Evolutionary conservation across 2,329 filamentous ascomycete species (phyloP).

Genomic region (Curvularia spicifera): DNA sequence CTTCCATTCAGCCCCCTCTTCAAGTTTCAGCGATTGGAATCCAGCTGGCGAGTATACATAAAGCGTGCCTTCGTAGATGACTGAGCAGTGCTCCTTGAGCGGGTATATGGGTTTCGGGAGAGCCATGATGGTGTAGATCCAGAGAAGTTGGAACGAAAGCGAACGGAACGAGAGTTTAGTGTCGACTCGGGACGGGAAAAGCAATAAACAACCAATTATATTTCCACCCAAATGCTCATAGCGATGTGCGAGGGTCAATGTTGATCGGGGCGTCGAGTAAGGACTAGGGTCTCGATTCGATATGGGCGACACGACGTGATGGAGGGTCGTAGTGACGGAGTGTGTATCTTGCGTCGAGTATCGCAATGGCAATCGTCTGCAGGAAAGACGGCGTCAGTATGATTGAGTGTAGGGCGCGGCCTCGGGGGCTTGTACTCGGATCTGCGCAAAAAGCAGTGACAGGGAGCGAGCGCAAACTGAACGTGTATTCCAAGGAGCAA

Average conservation of each 20-base stretch:
- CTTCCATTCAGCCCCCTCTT: conserved; percentile 74
- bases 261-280: background rate
- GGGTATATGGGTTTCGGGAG: conserved; percentile 72
- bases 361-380: conserved; percentile 18
- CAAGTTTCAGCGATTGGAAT: conserved; percentile 75
- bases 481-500: conserved; percentile 19
- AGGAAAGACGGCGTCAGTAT: conserved; percentile 27
- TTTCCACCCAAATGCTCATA: conserved; percentile 38
- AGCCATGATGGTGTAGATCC: conserved; percentile 62
- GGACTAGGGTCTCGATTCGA: background rate
- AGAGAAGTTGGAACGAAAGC: conserved; percentile 20
- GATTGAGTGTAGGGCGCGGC: conserved; percentile 20
- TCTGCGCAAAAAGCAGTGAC: conserved; percentile 24
- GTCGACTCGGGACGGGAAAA: conserved; percentile 27
- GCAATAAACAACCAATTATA: conserved; percentile 30
- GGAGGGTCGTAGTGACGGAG: background rate
- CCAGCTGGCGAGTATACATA: conserved; percentile 80
- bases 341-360: conserved; percentile 6
- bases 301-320: background rate
- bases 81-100: conserved; percentile 80
- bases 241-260: conserved; percentile 26
- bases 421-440: conserved; percentile 29
- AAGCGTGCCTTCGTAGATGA: conserved; percentile 79
- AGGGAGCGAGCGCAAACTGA: conserved; percentile 22
- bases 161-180: conserved; percentile 27